phyloP scores from a whole-genome alignment of 192 early-diverging fungal genomes.

The Coemansia sp. region DNA sequence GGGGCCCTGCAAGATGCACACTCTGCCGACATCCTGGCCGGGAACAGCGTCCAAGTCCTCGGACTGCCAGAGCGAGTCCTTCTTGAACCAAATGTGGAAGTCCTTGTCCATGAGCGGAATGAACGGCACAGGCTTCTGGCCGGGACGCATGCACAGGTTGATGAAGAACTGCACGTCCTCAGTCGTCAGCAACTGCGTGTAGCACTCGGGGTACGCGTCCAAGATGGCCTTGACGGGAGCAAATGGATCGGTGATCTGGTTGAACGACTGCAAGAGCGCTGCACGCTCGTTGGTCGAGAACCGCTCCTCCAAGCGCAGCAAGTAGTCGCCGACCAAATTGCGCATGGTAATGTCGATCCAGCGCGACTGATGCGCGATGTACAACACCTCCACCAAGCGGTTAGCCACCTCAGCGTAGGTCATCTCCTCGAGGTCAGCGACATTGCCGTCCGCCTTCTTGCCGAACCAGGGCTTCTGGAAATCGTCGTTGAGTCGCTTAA shows the following conservation, averaged over 20 bases:
- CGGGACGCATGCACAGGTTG: slow-evolving; percentile 46
- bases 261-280: background rate
- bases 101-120: slow-evolving; percentile 89
- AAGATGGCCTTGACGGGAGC: slow-evolving; percentile 38
- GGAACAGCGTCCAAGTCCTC: slow-evolving; percentile 85
- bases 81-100: slow-evolving; percentile 92
- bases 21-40: slow-evolving; percentile 81
- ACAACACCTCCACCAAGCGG: slow-evolving; percentile 84
- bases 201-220: slow-evolving; percentile 20
- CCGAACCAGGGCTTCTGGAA: slow-evolving; percentile 92
- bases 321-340: slow-evolving; percentile 78
- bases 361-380: slow-evolving; percentile 69
- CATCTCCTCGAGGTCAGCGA: slow-evolving; percentile 88
- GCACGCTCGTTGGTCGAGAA: background rate
- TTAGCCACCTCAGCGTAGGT: slow-evolving; percentile 87
- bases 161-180: slow-evolving; percentile 54
- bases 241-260: background rate
- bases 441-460: slow-evolving; percentile 70
- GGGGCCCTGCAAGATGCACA: slow-evolving; percentile 87
- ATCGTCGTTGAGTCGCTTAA: slow-evolving; percentile 76
- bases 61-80: slow-evolving; percentile 89
- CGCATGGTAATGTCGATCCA: slow-evolving; percentile 81
- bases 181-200: slow-evolving; percentile 40
- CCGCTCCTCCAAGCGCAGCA: slow-evolving; percentile 83
- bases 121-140: slow-evolving; percentile 89